Conservation (phyloP, 2,329 filamentous ascomycete genomes). For the Hirsutella minnesotensis region DNA sequence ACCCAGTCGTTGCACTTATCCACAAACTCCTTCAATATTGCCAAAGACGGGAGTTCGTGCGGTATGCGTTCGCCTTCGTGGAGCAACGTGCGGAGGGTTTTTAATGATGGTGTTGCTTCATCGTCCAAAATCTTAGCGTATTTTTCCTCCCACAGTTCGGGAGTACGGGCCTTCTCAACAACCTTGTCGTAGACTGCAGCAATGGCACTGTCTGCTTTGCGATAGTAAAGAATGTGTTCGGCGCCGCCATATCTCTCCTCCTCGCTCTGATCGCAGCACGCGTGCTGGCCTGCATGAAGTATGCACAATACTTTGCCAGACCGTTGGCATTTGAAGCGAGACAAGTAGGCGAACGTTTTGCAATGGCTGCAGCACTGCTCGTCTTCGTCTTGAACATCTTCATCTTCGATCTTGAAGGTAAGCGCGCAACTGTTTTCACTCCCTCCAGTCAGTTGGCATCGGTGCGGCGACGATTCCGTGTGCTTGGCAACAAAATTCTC, state of each 20-base stretch:
- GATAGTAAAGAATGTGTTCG: constrained; percentile 65
- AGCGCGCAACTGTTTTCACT: constrained; percentile 44
- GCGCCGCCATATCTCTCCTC: constrained; percentile 55
- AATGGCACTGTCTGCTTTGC: constrained; percentile 63
- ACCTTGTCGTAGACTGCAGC: constrained; percentile 59
- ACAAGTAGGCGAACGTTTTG: constrained; percentile 85
- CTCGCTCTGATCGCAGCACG: constrained; percentile 65
- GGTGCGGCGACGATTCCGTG: constrained; percentile 38
- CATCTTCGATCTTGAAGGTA: constrained; percentile 53
- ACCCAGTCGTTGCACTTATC: constrained; percentile 97
- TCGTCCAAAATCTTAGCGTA: constrained; percentile 76
- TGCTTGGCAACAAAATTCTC: constrained; percentile 58
- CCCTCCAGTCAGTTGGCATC: constrained; percentile 33
- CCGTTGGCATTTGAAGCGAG: constrained; percentile 74
- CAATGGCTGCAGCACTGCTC: constrained; percentile 89
- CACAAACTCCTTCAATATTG: constrained; percentile 77
- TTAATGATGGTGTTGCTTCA: constrained; percentile 73
- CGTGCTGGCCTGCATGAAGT: constrained; percentile 64
- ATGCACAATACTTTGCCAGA: constrained; percentile 76
- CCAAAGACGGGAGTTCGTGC: constrained; percentile 72
- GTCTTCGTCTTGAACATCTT: constrained; percentile 78
- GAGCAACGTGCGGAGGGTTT: constrained; percentile 70
- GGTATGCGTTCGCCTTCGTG: constrained; percentile 95
- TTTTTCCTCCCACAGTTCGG: constrained; percentile 84
- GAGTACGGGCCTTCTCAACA: constrained; percentile 72